Evolutionary conservation across 805 yeast species (phyloP), one percentile per base, ranked within the genome.

Genomic region (Metschnikowia gelsemii): DNA sequence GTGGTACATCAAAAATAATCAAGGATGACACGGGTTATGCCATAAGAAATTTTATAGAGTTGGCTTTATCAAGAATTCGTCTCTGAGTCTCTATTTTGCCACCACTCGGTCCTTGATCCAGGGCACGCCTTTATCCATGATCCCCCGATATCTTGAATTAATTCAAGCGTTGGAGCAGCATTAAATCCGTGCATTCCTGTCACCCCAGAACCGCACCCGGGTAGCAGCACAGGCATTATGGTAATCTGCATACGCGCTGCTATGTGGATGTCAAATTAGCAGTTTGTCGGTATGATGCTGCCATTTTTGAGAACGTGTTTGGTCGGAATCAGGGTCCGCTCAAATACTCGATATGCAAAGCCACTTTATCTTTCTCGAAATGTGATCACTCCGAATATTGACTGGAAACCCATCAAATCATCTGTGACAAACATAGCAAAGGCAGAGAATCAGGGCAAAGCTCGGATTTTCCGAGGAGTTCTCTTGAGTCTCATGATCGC

Each of bases 341-440:
- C 26, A 4, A 23, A 19, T 19, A 16, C 27, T 7, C 16, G 35
- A 9, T 25, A 24, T 27, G 18, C 18, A 13, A 35, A 29, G 27
- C 47, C 30, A 9, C 18, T 40, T 2, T 19, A 12, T 7, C 19
- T 36, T 6, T 5, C 38, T 12, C 17, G 49, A 23, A 36, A 40
- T 21, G 66, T 67, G 41, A 79, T 80, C 47, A 84, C 90, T 0
- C 79, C 88, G 2, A 80, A 82, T 25, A 77, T 85, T 19, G 96
- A 88, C 61, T 87, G 96, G 96, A 78, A 82, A 56, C 95, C 95
- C 0, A 72, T 88, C 45, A 78, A 69, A 54, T 66, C 87, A 1
- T 64, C 56, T 5, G 59, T 54, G 16, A 64, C 66, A 19, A 61
- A 68, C 37, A 52, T 69, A 27, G 56, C 66, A 2, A 57, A 59